Evolutionary conservation across 495 filamentous ascomycete genomes (phyloP).

Genomic region (Neurospora terricola): DNA sequence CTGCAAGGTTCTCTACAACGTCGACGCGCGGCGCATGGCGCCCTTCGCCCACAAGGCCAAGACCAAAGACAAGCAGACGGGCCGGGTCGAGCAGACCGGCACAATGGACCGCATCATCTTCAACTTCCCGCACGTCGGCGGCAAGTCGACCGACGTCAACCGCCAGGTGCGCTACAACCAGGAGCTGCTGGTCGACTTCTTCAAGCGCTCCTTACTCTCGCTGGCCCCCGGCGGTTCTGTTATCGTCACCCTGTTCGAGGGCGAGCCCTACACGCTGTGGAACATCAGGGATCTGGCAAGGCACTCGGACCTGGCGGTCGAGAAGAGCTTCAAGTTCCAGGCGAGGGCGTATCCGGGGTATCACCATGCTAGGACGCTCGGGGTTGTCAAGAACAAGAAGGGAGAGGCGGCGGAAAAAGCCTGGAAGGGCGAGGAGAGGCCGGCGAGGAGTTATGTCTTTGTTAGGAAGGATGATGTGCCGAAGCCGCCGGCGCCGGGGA

Average conservation of each 20-base stretch:
- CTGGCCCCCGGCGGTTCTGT: conserved; percentile 51
- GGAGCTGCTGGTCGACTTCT: conserved; percentile 76
- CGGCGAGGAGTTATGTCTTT: conserved; percentile 72
- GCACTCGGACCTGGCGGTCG: conserved; percentile 65
- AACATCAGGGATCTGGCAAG: conserved; percentile 79
- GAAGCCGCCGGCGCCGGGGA: conserved; percentile 8
- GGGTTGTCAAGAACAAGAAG: conserved; percentile 54
- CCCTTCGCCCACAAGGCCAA: conserved; percentile 26
- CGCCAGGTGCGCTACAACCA: conserved; percentile 89
- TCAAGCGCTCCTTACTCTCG: conserved; percentile 44
- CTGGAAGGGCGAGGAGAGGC: conserved; percentile 74
- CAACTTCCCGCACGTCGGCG: conserved; percentile 95
- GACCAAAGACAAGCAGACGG: conserved; percentile 5
- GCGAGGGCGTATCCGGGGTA: conserved; percentile 73
- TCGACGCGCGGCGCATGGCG: conserved; percentile 67
- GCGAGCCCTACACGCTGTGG: conserved; percentile 89
- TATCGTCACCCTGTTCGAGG: conserved; percentile 82
- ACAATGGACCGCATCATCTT: conserved; percentile 73
- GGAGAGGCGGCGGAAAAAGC: conserved; percentile 33
- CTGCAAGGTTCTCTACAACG: conserved; percentile 49
- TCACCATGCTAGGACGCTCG: conserved; percentile 77
- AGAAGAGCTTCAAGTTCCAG: conserved; percentile 68
- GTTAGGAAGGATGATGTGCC: conserved; percentile 46
- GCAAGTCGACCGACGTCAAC: conserved; percentile 84
- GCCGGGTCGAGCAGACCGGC: conserved; percentile 15